These are phyloP conservation scores for Porcisia hertigi DNA, from an alignment of 208 protist species.

Conservation along the genomic window DNA sequence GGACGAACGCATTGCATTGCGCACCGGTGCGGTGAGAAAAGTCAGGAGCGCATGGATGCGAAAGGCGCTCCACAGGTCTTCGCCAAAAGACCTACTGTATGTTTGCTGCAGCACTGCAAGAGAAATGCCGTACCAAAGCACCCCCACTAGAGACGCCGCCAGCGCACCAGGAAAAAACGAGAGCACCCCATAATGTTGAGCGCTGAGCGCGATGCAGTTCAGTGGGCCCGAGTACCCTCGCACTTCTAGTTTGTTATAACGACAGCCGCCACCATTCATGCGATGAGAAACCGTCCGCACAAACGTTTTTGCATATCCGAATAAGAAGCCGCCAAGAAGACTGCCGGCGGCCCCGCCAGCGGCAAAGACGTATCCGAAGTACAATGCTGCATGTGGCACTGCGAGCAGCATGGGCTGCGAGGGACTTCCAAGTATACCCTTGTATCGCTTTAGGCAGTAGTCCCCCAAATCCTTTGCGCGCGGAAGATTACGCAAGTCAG, in stretches of 20 bases:
- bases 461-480: constrained; percentile 35
- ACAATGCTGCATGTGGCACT: constrained; percentile 62
- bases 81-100: constrained; percentile 46
- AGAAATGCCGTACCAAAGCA: constrained; percentile 74
- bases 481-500: constrained; percentile 27
- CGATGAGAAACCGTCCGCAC: constrained; percentile 69
- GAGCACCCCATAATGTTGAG: constrained; percentile 65
- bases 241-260: constrained; percentile 50
- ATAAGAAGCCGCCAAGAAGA: constrained; percentile 56
- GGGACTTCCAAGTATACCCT: constrained; percentile 75
- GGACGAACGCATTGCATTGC: constrained; percentile 81
- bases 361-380: constrained; percentile 71
- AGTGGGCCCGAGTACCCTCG: constrained; percentile 55
- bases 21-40: constrained; percentile 77
- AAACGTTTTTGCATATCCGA: constrained; percentile 61
- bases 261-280: constrained; percentile 48
- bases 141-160: constrained; percentile 56
- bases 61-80: constrained; percentile 67
- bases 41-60: constrained; percentile 81
- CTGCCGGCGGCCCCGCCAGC: constrained; percentile 54
- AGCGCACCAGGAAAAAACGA: constrained; percentile 76
- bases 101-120: constrained; percentile 63
- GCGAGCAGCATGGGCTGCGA: constrained; percentile 83
- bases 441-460: constrained; percentile 68
- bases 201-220: constrained; percentile 59